These are phyloP conservation scores for Aspergillus kassunensis DNA, from an alignment of 495 filamentous ascomycete species.

Conservation along the genomic window DNA sequence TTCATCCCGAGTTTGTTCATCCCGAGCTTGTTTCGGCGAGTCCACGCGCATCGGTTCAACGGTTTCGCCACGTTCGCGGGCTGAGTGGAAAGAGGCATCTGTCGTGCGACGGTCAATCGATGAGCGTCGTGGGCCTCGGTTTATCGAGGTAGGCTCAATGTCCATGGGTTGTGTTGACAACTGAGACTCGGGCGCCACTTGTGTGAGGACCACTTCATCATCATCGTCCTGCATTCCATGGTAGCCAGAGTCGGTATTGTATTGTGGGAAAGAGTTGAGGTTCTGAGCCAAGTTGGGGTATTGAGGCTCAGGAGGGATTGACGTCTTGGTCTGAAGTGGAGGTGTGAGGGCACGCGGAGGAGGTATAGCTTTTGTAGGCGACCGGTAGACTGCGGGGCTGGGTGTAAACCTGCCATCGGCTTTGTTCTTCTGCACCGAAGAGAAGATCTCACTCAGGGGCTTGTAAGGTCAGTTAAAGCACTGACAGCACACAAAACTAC, in stretches of 20 bases:
- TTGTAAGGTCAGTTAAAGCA: slow-evolving; percentile 33
- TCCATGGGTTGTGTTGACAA: slow-evolving; percentile 35
- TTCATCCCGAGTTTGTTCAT: slow-evolving; percentile 15
- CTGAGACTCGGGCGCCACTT: slow-evolving; percentile 32
- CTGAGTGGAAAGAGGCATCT: slow-evolving; percentile 63
- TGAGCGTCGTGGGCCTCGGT: slow-evolving; percentile 19
- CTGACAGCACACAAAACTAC: slow-evolving; percentile 1
- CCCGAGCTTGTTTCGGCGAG: slow-evolving; percentile 17
- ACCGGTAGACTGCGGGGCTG: slow-evolving; percentile 33
- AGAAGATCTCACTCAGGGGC: slow-evolving; percentile 83
- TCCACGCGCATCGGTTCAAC: slow-evolving; percentile 31
- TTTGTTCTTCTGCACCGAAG: slow-evolving; percentile 46
- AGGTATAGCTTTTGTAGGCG: slow-evolving; percentile 29
- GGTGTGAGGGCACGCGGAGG: slow-evolving; percentile 20
- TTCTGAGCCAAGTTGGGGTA: slow-evolving; percentile 35
- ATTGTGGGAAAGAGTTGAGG: slow-evolving; percentile 38
- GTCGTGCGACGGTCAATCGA: slow-evolving; percentile 48
- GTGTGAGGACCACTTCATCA: slow-evolving; percentile 33
- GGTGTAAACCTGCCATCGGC: slow-evolving; percentile 32
- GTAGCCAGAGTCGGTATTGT: slow-evolving; percentile 72
- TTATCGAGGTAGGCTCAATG: slow-evolving; percentile 33
- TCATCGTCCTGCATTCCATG: slow-evolving; percentile 65
- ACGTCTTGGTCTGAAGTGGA: slow-evolving; percentile 14
- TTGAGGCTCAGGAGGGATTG: slow-evolving; percentile 24
- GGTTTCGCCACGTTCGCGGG: slow-evolving; percentile 53